Conservation (phyloP, 306 rosid genomes). For the Dryas octopetala region DNA sequence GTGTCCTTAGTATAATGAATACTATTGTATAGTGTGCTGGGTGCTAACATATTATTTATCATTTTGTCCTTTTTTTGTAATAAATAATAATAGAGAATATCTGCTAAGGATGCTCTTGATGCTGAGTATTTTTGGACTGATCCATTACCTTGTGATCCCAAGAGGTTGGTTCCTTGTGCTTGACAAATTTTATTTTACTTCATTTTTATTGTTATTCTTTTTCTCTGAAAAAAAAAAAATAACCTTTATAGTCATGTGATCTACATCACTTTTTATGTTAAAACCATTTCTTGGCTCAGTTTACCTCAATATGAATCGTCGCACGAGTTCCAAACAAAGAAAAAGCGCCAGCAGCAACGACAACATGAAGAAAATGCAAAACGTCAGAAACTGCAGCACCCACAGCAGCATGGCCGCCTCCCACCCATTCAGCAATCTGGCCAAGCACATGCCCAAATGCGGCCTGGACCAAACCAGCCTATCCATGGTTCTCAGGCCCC, state of each 20-base stretch:
- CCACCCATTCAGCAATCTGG: constrained; percentile 57
- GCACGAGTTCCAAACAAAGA: constrained; percentile 56
- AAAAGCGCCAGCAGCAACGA: constrained; percentile 52
- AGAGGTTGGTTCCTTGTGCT: constrained; percentile 31
- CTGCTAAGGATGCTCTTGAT: constrained; percentile 55
- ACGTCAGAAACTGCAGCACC: constrained; percentile 53
- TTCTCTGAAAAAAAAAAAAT: not conserved
- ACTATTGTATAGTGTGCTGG: not conserved
- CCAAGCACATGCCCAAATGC: constrained; percentile 50
- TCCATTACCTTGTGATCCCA: constrained; percentile 56
- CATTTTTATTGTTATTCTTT: not conserved
- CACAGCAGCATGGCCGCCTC: constrained; percentile 46
- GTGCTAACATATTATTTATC: not conserved
- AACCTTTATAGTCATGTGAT: not conserved
- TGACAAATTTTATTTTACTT: not conserved
- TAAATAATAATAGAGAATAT: constrained; percentile 36
- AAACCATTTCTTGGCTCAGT: constrained; percentile 24
- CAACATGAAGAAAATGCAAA: constrained; percentile 53
- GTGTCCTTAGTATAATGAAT: not conserved
- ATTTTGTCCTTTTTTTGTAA: not conserved
- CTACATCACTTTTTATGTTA: not conserved
- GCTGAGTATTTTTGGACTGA: constrained; percentile 58
- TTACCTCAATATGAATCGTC: constrained; percentile 50
- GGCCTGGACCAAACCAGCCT: constrained; percentile 48
- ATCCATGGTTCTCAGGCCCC: constrained; percentile 42